Evolutionary conservation across 257 asterid species (phyloP), one percentile per base, ranked within the genome.

Genomic region (Nicotiana paniculata): DNA sequence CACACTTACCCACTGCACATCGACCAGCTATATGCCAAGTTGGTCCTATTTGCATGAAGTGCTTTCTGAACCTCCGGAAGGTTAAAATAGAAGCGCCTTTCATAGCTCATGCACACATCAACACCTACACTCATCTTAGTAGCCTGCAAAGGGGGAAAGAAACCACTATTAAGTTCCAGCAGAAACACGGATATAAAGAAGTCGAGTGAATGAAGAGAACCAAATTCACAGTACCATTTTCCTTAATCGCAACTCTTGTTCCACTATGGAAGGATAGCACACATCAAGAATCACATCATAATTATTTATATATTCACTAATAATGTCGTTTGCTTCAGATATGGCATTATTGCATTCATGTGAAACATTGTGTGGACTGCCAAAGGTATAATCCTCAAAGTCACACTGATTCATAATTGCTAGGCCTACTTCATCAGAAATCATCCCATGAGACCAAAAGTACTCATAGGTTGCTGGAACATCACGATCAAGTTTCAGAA

Each of bases 371-470:
- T 96, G 99, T 4, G 97, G 93, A 79, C 86, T 84, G n/a, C 86
- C 89, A 67, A 88, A 96, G 0, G 95, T 85, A 66, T 96, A 96
- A 78, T 96, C 98, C 6, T 94, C 97, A 80, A 96, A 94, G 43
- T 93, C 92, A 67, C 99, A 96, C 21, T 94, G 94, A 62, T 88
- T 92, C 90, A 88, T 93, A 65, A 96, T 91, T 81, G 95, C 55
- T 43, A 89, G 93, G 61, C 97, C 97, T 9, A 87, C 16, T 88
- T 96, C 99, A 86, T 96, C 99, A 67, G 99, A 96, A 80, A 96
- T 94, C 98, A 96, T 93, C 37, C 99, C 98, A 57, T 94, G 99
- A 9, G 99, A 96, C 99, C 98, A 96, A 80, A 90, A 96, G 87
- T 55, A 96, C 17, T 94, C 98, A 17, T 89, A 94, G 24, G 92